phyloP scores from a whole-genome alignment of 345 rosid species.

The Chamaenerion angustifolium region DNA sequence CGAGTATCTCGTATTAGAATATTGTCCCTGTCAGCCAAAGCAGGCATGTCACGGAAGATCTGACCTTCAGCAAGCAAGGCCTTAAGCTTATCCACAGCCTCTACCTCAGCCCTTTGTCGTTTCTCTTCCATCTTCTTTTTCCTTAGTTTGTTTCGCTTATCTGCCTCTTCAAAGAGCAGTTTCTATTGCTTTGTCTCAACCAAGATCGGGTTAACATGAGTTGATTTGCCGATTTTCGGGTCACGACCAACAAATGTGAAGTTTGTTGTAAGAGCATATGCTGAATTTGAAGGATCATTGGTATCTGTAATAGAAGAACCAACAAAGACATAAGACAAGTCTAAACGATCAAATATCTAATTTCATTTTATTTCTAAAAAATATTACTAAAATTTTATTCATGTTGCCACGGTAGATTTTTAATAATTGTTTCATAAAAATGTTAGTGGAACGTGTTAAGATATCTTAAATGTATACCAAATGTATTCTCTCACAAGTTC shows the following conservation, averaged over 20 bases:
- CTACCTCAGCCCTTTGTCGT: constrained; percentile 19
- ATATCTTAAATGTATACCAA: too few species aligned
- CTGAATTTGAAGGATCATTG: constrained; percentile 23
- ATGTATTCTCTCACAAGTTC: too few species aligned
- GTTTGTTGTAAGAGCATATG: constrained; percentile 53
- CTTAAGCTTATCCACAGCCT: constrained; percentile 38
- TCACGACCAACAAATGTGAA: constrained; percentile 88
- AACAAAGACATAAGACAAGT: too few species aligned
- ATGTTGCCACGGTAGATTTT: too few species aligned
- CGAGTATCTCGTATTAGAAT: constrained; percentile 56
- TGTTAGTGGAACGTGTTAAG: too few species aligned
- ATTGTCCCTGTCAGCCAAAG: constrained; percentile 80
- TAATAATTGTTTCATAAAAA: too few species aligned
- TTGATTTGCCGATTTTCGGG: constrained; percentile 60
- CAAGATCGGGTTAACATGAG: constrained; percentile 47
- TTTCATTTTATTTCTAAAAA: too few species aligned
- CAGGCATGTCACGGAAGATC: constrained; percentile 79
- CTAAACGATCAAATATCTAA: too few species aligned
- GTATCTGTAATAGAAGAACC: constrained; percentile 23
- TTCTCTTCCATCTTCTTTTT: constrained; percentile 36
- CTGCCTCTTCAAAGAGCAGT: constrained; percentile 67
- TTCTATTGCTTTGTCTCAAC: constrained; percentile 62
- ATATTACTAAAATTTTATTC: too few species aligned
- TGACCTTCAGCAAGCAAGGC: constrained; percentile 67
- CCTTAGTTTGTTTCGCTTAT: constrained; percentile 57